phyloP scores from a whole-genome alignment of 1,284 basidiomycete genomes.

The Ceratobasidium sp. region DNA sequence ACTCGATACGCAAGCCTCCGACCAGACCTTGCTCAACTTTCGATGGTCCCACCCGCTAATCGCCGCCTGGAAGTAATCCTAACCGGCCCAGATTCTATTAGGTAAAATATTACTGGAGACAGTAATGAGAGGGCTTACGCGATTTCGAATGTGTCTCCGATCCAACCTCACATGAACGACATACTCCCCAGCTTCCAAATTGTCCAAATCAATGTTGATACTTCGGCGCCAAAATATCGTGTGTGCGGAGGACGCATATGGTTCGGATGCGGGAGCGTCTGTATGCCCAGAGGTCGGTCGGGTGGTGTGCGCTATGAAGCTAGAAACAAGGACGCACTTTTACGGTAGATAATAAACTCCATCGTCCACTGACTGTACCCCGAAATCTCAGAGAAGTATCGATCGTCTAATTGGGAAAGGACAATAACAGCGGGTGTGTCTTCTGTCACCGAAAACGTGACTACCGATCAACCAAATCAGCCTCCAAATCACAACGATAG shows the following conservation, averaged over 20 bases:
- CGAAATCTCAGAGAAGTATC: constrained; percentile 58
- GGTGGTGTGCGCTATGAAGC: background rate
- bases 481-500: background rate
- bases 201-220: constrained; percentile 56
- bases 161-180: constrained; percentile 63
- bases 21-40: constrained; percentile 51
- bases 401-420: constrained; percentile 61
- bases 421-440: constrained; percentile 59
- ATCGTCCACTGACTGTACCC: constrained; percentile 56
- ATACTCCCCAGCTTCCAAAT: constrained; percentile 61
- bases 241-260: constrained; percentile 55
- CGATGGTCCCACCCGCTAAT: constrained; percentile 40
- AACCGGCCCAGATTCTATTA: background rate
- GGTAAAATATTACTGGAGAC: background rate
- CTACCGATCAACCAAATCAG: constrained; percentile 49
- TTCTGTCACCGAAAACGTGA: constrained; percentile 58
- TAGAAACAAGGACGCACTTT: constrained; percentile 52
- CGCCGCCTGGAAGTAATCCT: constrained; percentile 37
- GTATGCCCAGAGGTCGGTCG: background rate
- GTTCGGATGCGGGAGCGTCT: constrained; percentile 47
- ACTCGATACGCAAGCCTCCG: constrained; percentile 58
- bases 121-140: background rate
- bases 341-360: constrained; percentile 62
- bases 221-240: constrained; percentile 55
- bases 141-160: constrained; percentile 48